Percentiles rank a stretch among this genome's conserved stretches.
Evolutionary conservation across 75 land plant genomes (phyloP).

Genomic region (Isoetes taiwanensis): DNA sequence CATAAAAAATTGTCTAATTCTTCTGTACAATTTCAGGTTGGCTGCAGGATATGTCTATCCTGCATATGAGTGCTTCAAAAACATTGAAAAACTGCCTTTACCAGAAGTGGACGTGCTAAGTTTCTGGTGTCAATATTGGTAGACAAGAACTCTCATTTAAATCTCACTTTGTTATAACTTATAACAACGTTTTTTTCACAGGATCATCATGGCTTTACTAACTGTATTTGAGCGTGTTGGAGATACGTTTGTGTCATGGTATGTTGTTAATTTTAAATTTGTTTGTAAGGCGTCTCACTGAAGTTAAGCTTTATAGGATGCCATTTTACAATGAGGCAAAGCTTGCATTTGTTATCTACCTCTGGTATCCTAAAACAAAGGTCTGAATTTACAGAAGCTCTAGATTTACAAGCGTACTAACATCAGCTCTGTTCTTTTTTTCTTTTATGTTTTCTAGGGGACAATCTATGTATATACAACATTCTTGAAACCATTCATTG

Average conservation of each 20-base stretch:
- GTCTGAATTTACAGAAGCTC: too few species aligned
- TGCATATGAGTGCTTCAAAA: constrained; percentile 3
- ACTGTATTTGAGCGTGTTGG: constrained; percentile 3
- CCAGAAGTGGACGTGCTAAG: background rate
- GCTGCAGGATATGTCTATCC: constrained; percentile 3
- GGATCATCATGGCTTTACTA: background rate
- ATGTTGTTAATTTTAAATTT: too few species aligned
- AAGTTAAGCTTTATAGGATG: too few species aligned
- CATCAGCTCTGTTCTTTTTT: too few species aligned
- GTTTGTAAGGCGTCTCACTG: too few species aligned
- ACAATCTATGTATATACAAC: too few species aligned
- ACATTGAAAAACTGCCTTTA: background rate
- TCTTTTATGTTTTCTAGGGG: too few species aligned
- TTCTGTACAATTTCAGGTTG: background rate
- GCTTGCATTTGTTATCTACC: constrained; percentile 35
- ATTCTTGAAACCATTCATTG: too few species aligned
- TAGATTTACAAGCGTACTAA: too few species aligned
- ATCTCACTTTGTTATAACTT: background rate
- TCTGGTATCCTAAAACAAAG: constrained; percentile 43
- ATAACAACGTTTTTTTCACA: too few species aligned
- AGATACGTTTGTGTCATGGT: constrained; percentile 1
- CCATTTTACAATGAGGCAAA: constrained; percentile 42
- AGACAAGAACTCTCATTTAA: background rate
- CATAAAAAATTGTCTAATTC: too few species aligned
- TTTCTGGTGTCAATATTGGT: constrained; percentile 7